Evolutionary conservation across 805 yeast genomes (phyloP).

Genomic region (Yarrowia keelungensis): DNA sequence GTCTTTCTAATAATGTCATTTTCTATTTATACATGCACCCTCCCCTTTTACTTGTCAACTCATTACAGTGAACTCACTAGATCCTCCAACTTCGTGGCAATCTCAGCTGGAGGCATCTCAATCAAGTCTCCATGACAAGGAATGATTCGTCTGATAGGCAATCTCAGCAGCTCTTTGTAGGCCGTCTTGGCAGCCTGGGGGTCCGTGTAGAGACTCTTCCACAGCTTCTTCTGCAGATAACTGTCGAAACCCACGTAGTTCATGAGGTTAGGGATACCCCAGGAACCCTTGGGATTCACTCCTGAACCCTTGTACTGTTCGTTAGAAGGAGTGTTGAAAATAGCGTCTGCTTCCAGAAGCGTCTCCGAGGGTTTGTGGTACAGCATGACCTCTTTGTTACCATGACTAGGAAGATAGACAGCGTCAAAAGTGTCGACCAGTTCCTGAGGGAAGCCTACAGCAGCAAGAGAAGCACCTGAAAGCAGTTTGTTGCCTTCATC

Average conservation of each 20-base stretch:
- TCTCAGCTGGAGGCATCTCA: slow-evolving; percentile 8
- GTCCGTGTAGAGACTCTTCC: neutral
- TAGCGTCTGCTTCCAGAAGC: slow-evolving; percentile 57
- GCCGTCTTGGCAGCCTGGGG: slow-evolving; percentile 1
- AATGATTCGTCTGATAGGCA: slow-evolving; percentile 17
- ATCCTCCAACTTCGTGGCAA: slow-evolving; percentile 1
- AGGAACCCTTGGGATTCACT: slow-evolving; percentile 16
- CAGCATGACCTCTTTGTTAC: slow-evolving; percentile 65
- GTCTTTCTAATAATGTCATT: no score
- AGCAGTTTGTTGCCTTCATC: slow-evolving; percentile 27
- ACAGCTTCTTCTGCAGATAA: slow-evolving; percentile 7
- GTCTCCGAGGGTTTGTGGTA: slow-evolving; percentile 58
- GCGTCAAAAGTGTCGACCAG: slow-evolving; percentile 59
- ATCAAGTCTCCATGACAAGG: slow-evolving; percentile 37
- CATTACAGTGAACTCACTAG: neutral
- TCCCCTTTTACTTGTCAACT: no score
- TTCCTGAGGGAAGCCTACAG: slow-evolving; percentile 47
- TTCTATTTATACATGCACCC: no score
- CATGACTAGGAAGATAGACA: slow-evolving; percentile 62
- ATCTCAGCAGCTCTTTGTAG: neutral
- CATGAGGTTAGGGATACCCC: slow-evolving; percentile 30
- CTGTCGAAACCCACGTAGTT: slow-evolving; percentile 26
- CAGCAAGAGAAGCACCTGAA: neutral
- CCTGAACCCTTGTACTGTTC: slow-evolving; percentile 28
- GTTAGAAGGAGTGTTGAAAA: slow-evolving; percentile 32